Evolutionary conservation across 805 yeast genomes (phyloP), one percentile per base, ranked within the genome.

Genomic region (Yamadazyma phyllophila): DNA sequence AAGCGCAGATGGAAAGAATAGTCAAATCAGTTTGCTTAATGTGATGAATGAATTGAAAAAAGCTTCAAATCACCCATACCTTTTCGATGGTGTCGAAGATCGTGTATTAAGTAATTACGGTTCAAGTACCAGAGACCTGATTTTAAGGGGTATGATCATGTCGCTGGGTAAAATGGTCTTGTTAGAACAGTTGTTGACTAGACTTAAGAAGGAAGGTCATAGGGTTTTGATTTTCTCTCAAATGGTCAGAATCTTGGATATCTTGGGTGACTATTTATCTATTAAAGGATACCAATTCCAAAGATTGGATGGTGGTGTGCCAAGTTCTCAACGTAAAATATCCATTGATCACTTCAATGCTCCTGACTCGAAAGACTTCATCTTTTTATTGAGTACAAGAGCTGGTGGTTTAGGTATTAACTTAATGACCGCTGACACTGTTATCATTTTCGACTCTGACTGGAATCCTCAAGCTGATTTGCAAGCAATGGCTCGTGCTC

Each of bases 391-490:
- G 43, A 85, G 96, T 17, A 94, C 99, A 1, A 81, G 99, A 72
- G 99, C 99, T 11, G 99, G 99, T 73, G 99, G 99, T 44, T 75
- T 94, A 50, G 99, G 99, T 67, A 94, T 94, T 62, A 94, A 94
- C 64, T 75, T 94, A 62, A 94, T 94, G 99, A 94, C 99, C 5
- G 99, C 99, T 3, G 99, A 94, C 61, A 94, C 99, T 7, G 99
- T 94, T 26, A 88, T 94, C 56, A 92, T 94, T 34, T 94, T 94
- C 67, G 99, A 94, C 67, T 88, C 96, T 4, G 99, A 94, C 70
- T 94, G 99, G 99, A 94, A 94, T 62, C 99, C 99, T 0, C 99
- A 94, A 65, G 99, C 99, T 0, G 99, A 94, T 76, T 74, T 94
- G 58, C 99, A 94, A 68, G 99, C 99, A 1, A 94, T 94, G 99